Percentiles rank a stretch among this genome's conserved stretches.
phyloP scores from a whole-genome alignment of 306 rosid species.

The Parietaria judaica region DNA sequence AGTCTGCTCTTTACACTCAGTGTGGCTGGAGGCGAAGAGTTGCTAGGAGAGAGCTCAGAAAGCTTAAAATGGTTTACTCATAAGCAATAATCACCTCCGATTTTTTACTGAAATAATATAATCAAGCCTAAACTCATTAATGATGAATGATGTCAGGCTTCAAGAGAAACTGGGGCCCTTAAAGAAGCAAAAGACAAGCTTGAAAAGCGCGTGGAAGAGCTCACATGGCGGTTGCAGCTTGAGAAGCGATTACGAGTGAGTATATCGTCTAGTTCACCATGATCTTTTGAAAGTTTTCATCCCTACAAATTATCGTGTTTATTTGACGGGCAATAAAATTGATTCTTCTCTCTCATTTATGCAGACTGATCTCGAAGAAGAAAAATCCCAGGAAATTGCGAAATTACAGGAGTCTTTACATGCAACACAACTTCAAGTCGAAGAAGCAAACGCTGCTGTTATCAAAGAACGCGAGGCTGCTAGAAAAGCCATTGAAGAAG shows the following conservation, averaged over 20 bases:
- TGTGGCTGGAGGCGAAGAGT: slow-evolving; percentile 95
- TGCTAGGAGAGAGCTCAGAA: slow-evolving; percentile 90
- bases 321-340: slow-evolving; percentile 10
- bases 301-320: neutral
- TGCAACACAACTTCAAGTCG: slow-evolving; percentile 74
- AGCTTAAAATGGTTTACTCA: slow-evolving; percentile 76
- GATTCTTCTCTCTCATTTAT: slow-evolving; percentile 17
- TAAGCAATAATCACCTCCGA: slow-evolving; percentile 13
- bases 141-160: slow-evolving; percentile 55
- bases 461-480: slow-evolving; percentile 81
- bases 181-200: slow-evolving; percentile 98
- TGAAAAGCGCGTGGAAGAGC: slow-evolving; percentile 99
- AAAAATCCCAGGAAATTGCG: slow-evolving; percentile 68
- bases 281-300: slow-evolving; percentile 12
- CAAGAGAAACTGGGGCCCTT: slow-evolving; percentile 98
- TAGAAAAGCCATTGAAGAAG: slow-evolving; percentile 83
- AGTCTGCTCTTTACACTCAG: slow-evolving; percentile 73
- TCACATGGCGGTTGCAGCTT: slow-evolving; percentile 97
- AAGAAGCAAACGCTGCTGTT: slow-evolving; percentile 82
- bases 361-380: slow-evolving; percentile 98
- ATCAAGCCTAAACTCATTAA: slow-evolving; percentile 4
- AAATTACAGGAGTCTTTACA: slow-evolving; percentile 76
- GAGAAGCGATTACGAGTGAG: slow-evolving; percentile 94
- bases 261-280: slow-evolving; percentile 22
- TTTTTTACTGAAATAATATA: slow-evolving; percentile 20